Evolutionary conservation across 108 stramenopile genomes (phyloP).

Genomic region (Heterococcus sp.): DNA sequence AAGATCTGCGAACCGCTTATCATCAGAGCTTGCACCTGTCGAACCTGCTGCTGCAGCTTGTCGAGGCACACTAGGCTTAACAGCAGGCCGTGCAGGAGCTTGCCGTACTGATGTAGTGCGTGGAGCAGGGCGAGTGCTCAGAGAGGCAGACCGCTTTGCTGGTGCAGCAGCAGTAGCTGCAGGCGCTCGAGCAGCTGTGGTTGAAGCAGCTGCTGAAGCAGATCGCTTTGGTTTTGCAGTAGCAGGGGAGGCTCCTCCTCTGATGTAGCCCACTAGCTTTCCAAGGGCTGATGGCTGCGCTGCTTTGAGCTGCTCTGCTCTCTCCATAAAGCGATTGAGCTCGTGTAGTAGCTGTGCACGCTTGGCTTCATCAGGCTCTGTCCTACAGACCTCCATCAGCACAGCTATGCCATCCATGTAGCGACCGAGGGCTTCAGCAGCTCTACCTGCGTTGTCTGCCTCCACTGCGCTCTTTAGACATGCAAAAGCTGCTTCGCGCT

Average conservation of each 20-base stretch:
- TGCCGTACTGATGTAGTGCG: slow-evolving; percentile 1
- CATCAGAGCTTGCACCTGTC: not conserved
- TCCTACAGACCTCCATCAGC: slow-evolving; percentile 7
- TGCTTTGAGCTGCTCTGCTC: slow-evolving; percentile 24
- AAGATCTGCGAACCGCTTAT: slow-evolving; percentile 3
- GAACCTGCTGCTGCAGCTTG: not conserved
- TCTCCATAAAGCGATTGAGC: slow-evolving; percentile 12
- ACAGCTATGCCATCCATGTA: slow-evolving; percentile 21
- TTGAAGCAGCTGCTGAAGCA: slow-evolving; percentile 3
- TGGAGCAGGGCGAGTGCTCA: no score
- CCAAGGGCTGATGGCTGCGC: not conserved
- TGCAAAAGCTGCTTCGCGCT: not conserved
- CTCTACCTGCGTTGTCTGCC: not conserved
- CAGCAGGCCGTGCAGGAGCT: not conserved
- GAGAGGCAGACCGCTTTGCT: not conserved
- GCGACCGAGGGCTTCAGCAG: not conserved
- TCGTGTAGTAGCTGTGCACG: slow-evolving; percentile 9
- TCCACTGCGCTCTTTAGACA: not conserved
- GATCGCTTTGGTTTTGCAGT: not conserved
- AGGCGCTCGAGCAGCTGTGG: not conserved
- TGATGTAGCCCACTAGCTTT: not conserved
- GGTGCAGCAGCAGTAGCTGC: not conserved
- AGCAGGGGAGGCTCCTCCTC: not conserved
- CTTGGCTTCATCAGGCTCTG: not conserved
- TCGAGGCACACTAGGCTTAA: not conserved